Conservation (phyloP, 768 basidiomycete species). For the Boletellus ananas region DNA sequence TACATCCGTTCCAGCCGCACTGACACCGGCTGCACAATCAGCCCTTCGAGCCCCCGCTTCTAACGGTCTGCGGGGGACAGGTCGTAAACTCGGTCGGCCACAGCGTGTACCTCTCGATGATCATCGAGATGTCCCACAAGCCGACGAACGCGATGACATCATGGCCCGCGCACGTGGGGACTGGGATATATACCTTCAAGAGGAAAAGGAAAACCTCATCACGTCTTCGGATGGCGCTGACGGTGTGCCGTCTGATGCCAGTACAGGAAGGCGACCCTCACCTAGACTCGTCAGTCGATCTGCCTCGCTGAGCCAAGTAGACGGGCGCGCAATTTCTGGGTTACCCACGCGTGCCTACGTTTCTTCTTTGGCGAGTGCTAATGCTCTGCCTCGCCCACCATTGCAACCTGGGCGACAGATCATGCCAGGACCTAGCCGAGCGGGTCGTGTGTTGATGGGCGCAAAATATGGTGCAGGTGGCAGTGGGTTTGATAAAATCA, state of each 20-base stretch:
- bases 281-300: conserved; percentile 30
- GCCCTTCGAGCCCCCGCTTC: conserved; percentile 28
- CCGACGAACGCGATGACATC: conserved; percentile 35
- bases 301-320: conserved; percentile 32
- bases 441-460: conserved; percentile 48
- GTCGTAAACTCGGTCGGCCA: conserved; percentile 33
- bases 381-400: conserved; percentile 41
- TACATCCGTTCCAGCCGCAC: conserved; percentile 53
- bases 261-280: conserved; percentile 19
- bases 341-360: conserved; percentile 32
- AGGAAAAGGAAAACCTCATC: conserved; percentile 40
- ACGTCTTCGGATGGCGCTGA: conserved; percentile 25
- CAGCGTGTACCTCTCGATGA: conserved; percentile 39
- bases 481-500: conserved; percentile 46
- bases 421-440: conserved; percentile 42
- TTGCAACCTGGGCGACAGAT: conserved; percentile 41
- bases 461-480: conserved; percentile 28
- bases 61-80: conserved; percentile 32
- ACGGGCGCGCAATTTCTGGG: conserved; percentile 33
- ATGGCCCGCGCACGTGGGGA: conserved; percentile 27
- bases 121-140: conserved; percentile 28
- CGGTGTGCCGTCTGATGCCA: conserved; percentile 23
- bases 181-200: conserved; percentile 28
- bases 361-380: conserved; percentile 21
- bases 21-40: conserved; percentile 29